A percentile compares a stretch with the other conserved stretches of the same genome.
Evolutionary conservation across 2,329 filamentous ascomycete genomes (phyloP).

Genomic region (Berkeleyomyces basicola): DNA sequence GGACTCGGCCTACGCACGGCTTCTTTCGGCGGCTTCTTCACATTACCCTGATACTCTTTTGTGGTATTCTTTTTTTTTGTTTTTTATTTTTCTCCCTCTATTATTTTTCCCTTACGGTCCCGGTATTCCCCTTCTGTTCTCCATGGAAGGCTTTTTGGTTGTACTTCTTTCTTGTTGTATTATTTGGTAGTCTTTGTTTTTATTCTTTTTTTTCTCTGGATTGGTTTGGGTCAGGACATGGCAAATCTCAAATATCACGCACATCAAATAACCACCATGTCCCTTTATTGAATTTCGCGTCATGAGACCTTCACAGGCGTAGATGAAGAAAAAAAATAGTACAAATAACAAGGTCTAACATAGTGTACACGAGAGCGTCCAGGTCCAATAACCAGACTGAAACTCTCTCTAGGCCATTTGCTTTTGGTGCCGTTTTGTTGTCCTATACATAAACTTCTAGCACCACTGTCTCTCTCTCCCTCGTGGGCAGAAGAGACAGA

Average conservation of each 20-base stretch:
- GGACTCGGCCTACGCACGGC: background rate
- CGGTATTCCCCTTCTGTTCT: background rate
- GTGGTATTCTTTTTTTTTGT: background rate
- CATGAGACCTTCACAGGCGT: background rate
- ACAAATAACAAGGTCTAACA: conserved; percentile 12
- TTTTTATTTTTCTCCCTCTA: background rate
- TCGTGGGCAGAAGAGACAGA: background rate
- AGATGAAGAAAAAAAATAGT: conserved; percentile 2
- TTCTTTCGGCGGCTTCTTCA: background rate
- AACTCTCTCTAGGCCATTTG: background rate
- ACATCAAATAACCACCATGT: background rate
- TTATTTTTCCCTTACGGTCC: background rate
- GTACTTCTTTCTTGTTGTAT: background rate
- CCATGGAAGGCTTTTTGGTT: background rate
- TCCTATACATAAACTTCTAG: background rate
- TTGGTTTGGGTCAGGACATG: background rate
- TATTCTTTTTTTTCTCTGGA: background rate
- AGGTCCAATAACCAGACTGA: background rate
- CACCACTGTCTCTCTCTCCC: background rate
- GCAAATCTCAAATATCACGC: background rate
- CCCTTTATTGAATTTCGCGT: background rate
- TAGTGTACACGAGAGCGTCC: conserved; percentile 12
- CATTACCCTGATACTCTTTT: background rate
- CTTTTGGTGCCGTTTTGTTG: background rate
- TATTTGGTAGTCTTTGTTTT: background rate